Evolutionary conservation across 225 moss, liverwort and hornwort genomes (phyloP), one percentile per base, ranked within the genome.

Genomic region (Asterella californica): DNA sequence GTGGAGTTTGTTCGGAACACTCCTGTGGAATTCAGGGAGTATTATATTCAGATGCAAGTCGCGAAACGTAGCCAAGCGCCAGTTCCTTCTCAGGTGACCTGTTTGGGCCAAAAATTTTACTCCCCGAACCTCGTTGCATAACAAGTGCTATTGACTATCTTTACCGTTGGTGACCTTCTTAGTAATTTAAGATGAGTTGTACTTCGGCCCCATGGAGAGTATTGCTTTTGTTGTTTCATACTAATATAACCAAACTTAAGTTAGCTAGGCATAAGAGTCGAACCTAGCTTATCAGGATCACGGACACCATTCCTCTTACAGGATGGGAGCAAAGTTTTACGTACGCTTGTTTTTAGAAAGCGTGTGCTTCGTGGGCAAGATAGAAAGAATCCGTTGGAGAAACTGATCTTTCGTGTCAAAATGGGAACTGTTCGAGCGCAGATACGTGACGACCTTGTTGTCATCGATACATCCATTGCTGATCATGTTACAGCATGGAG

Each of bases 1-100:
- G 83, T 85, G 65, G 93, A 95, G 75, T 95, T 92, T 76, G 91
- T 92, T 38, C 85, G 89, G 81, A 92, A 95, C 70, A 92, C 99
- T 27, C 92, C 93, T 86, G 84, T 75, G 72, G 99, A 99, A 85
- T 99, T 95, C 60, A 91, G 91, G 80, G 92, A 95, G 83, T 92
- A 93, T 68, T 99, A 93, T 64, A 91, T 99, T 49, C 99, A 99
- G 87, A 99, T 99, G 99, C 99, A 99, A 88, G 93, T 90, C 79
- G 92, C 97, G 46, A 99, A 99, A 83, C 92, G 97, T 57, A 95
- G 92, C 82, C 93, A 99, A 84, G 92, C 95, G 29, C 95, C 99
- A 49, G 82, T 82, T 76, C 93, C 92, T 69, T 91, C 93, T 52
- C 99, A 93, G 93, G 93, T 93, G 69, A 62, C 15, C 30, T 30